Evolutionary conservation across 495 filamentous ascomycete species (phyloP), one percentile per base, ranked within the genome.

Genomic region (Aspergillus nidulans): DNA sequence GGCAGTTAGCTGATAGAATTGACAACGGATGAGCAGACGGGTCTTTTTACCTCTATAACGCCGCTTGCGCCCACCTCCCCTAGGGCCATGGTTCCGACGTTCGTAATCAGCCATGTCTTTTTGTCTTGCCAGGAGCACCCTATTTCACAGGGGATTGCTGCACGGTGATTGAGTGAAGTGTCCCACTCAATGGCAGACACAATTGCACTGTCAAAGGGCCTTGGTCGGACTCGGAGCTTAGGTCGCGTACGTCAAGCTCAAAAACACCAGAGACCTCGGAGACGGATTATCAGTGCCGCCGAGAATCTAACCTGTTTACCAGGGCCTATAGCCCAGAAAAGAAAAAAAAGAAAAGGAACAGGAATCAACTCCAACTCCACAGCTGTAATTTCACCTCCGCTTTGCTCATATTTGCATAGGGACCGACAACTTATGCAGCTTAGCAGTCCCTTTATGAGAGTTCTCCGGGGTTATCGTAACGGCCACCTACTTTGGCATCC

Each of bases 51-150:
- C 82, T 79, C 81, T 71, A 60, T 76, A 79, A 28, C 79, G 75
- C 42, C 82, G 70, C 71, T 91, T 94, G 63, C 88, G 82, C 60
- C 84, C 79, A 64, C 82, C 81, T 48, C 81, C 80, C 52, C 80
- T 77, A 51, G 81, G 77, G 52, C 77, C 69, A 56, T 79, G 70
- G 49, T 80, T 73, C 36, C 88, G 78, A 49, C 84, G 80, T 57
- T 90, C 88, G 69, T 84, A 81, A 58, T 92, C 88, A 41, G 85
- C 85, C 89, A 94, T 94, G 26, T 34, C 24, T 38, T 50, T 25
- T 49, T 45, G 23, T 24, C 25, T 44, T n/a, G 12, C 8, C 45
- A 28, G 18, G 15, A 30, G 21, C 28, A 8, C 21, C 21, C 6
- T 25, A 4, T 28, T 1, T 30, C 12, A 13, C 5, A 30, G 20